Percentiles rank a stretch among this genome's conserved stretches.
Conservation (phyloP, 768 basidiomycete species). For the Amanita muscaria region DNA sequence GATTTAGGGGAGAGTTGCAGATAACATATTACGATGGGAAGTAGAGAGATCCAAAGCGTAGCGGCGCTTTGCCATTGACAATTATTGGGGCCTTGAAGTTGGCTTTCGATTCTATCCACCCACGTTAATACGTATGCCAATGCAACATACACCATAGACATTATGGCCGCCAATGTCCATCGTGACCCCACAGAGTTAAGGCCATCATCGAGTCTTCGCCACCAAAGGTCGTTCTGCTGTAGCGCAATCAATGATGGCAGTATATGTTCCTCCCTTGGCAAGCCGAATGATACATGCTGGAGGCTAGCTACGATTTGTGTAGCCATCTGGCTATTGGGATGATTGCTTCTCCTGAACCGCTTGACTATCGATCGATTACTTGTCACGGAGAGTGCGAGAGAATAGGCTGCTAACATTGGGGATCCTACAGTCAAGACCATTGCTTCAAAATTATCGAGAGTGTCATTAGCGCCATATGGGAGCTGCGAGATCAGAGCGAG, state of each 20-base stretch:
- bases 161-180: conserved; percentile 31
- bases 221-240: conserved; percentile 35
- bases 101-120: no score
- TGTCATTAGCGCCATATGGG: conserved; percentile 33
- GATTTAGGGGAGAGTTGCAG: conserved; percentile 35
- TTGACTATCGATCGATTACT: conserved; percentile 32
- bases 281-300: conserved; percentile 14
- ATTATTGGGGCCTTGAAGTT: no score
- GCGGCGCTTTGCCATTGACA: no score
- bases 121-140: conserved; percentile 34
- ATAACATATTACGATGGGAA: conserved; percentile 36
- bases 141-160: conserved; percentile 36
- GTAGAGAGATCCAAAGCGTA: conserved; percentile 33
- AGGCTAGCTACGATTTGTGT: conserved; percentile 27
- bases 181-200: conserved; percentile 25
- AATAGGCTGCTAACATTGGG: conserved; percentile 36
- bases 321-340: conserved; percentile 22
- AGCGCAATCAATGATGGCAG: conserved; percentile 33
- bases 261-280: conserved; percentile 10
- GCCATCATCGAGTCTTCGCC: conserved; percentile 23
- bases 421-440: conserved; percentile 36
- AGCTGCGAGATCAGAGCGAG: conserved; percentile 39
- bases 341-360: conserved; percentile 15
- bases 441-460: conserved; percentile 31
- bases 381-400: conserved; percentile 32